Conservation (phyloP, 1,284 basidiomycete species). For the Trametes hirsuta region DNA sequence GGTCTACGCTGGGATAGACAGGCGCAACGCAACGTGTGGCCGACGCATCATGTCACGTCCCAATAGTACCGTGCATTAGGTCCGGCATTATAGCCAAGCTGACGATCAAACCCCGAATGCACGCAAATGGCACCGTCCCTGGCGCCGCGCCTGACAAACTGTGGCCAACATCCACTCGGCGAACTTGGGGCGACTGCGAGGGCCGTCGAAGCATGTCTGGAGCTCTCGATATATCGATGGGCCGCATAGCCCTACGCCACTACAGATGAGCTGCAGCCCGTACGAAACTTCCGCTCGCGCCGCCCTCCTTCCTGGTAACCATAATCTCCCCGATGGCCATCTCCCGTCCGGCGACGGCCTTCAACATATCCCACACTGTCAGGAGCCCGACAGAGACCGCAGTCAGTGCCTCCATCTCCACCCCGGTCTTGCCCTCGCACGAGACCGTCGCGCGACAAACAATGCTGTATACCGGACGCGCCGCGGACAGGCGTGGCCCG, state of each 20-base stretch:
- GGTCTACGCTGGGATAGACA: too few species aligned
- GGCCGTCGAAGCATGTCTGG: background rate
- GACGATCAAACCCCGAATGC: too few species aligned
- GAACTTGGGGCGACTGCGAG: conserved; percentile 4
- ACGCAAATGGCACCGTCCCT: too few species aligned
- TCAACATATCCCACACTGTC: conserved; percentile 93
- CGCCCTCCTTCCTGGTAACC: conserved; percentile 74
- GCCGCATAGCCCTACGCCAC: conserved; percentile 3
- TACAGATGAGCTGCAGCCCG: conserved; percentile 10
- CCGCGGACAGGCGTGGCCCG: conserved; percentile 12
- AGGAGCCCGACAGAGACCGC: conserved; percentile 79
- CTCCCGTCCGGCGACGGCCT: conserved; percentile 83
- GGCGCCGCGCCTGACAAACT: too few species aligned
- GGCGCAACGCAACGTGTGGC: too few species aligned
- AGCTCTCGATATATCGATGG: background rate
- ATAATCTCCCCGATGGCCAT: conserved; percentile 77
- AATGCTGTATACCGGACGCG: conserved; percentile 50
- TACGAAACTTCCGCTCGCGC: conserved; percentile 71
- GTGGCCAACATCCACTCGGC: background rate
- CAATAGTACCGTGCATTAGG: too few species aligned
- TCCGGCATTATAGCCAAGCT: too few species aligned
- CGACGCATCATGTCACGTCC: too few species aligned
- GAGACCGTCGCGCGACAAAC: conserved; percentile 68
- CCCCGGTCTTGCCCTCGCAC: conserved; percentile 82
- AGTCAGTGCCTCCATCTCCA: conserved; percentile 94